Base-by-base conservation (phyloP, 2,329 filamentous ascomycete species). In the Colletotrichum destructivum region DNA sequence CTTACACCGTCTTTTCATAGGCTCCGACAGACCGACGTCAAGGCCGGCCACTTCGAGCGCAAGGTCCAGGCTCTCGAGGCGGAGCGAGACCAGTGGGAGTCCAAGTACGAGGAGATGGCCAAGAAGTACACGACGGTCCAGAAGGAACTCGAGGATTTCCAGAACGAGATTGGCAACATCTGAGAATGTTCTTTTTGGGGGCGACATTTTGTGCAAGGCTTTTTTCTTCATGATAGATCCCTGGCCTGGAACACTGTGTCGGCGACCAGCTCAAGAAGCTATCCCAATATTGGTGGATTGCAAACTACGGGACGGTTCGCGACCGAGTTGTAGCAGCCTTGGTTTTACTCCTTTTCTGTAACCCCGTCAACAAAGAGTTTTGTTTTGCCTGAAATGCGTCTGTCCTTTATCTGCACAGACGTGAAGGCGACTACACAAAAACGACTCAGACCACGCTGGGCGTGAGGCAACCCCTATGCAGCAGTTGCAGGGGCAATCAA, bases 31-130 rank as follows among this genome's bases (percentile, higher is more conserved):
- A 98, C 96, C 86, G 96, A 99, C 83, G 95, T 98, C 87, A 98
- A 98, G 90, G 95, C 96, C 80, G 96, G 96, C 79, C 96, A 99
- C 88, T 98, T 96, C 86, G 96, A 99, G 88, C 96, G 96, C 86
- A 98, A 98, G 89, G 96, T 98, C 78, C 94, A 98, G 85, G 96
- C 96, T 79, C 92, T 98, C 81, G 96, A 99, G 87, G 88, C 90
- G 81, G 91, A 95, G 83, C 93, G 94, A 79, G 95, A 98, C 85
- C 91, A 95, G 84, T 98, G 95, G 95, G 96, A 98, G 88, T 83
- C 89, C 84, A 98, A 99, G 89, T 98, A 97, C 87, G 96, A 98
- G 87, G 96, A 98, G 84, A 97, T 98, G 93, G 84, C 92, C 78
- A 93, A 95, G 91, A 97, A 98, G 87, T 93, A 97, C 88, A 86